A percentile compares a stretch with the other conserved stretches of the same genome.
Conservation (phyloP, 352 stramenopile species). For the Globisporangium mamillatum region DNA sequence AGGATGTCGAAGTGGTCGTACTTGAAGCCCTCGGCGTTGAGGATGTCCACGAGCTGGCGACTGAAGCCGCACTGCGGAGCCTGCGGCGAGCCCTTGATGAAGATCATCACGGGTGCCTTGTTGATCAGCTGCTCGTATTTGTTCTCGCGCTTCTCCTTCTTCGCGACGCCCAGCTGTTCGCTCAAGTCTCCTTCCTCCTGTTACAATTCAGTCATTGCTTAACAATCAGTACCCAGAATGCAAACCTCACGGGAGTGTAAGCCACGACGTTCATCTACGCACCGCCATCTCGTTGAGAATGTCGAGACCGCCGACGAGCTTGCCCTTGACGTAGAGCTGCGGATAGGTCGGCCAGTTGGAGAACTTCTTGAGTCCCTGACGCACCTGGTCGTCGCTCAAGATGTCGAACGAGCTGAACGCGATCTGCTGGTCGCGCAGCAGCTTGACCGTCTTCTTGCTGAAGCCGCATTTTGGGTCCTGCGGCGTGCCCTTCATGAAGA, state of each 20-base stretch:
- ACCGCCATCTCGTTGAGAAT: constrained; percentile 94
- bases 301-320: constrained; percentile 92
- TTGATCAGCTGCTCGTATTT: constrained; percentile 90
- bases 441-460: constrained; percentile 90
- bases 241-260: background rate
- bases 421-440: constrained; percentile 89
- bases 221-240: background rate
- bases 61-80: constrained; percentile 96
- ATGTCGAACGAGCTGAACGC: constrained; percentile 96
- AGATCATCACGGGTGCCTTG: constrained; percentile 94
- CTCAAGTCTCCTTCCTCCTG: constrained; percentile 86
- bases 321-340: constrained; percentile 95
- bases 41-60: constrained; percentile 91
- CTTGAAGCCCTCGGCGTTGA: constrained; percentile 86
- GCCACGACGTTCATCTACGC: background rate
- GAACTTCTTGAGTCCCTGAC: constrained; percentile 95
- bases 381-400: constrained; percentile 90
- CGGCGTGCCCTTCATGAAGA: constrained; percentile 96
- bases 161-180: constrained; percentile 87
- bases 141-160: constrained; percentile 84
- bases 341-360: constrained; percentile 98
- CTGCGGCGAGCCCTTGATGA: constrained; percentile 96
- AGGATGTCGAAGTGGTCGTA: constrained; percentile 98
- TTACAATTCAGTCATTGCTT: background rate
- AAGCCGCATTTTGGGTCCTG: constrained; percentile 92